phyloP scores from a whole-genome alignment of 129 eudicot species.

The Daucus carota region DNA sequence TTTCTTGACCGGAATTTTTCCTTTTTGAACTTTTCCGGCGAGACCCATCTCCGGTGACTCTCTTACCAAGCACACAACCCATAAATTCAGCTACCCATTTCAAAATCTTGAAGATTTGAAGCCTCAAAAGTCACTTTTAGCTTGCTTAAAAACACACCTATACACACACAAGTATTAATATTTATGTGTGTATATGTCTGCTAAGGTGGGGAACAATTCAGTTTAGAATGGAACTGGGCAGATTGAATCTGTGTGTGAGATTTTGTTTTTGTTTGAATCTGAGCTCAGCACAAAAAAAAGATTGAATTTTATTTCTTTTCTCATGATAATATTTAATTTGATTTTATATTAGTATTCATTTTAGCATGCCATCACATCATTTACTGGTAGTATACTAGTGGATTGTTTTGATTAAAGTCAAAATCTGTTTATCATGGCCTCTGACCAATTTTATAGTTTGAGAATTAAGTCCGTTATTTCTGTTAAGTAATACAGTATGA shows the following conservation, averaged over 20 bases:
- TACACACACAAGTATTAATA: background rate
- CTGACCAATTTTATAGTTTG: too few species aligned
- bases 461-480: too few species aligned
- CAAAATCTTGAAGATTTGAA: background rate
- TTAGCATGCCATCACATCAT: background rate
- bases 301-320: background rate
- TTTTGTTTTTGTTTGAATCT: constrained; percentile 6
- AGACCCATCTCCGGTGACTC: constrained; percentile 22
- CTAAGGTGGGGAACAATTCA: background rate
- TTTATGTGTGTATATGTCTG: background rate
- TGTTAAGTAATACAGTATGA: too few species aligned
- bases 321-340: background rate
- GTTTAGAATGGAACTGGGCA: background rate
- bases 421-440: background rate
- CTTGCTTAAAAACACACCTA: background rate
- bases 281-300: background rate
- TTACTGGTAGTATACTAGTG: background rate
- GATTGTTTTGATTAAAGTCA: background rate
- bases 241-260: background rate
- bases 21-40: constrained; percentile 25
- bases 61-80: constrained; percentile 50
- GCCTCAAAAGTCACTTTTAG: background rate
- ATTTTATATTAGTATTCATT: background rate
- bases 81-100: background rate
- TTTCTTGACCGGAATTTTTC: constrained; percentile 12